Evolutionary conservation across 1,284 basidiomycete genomes (phyloP).

Genomic region (Cryptococcus amylolentus): DNA sequence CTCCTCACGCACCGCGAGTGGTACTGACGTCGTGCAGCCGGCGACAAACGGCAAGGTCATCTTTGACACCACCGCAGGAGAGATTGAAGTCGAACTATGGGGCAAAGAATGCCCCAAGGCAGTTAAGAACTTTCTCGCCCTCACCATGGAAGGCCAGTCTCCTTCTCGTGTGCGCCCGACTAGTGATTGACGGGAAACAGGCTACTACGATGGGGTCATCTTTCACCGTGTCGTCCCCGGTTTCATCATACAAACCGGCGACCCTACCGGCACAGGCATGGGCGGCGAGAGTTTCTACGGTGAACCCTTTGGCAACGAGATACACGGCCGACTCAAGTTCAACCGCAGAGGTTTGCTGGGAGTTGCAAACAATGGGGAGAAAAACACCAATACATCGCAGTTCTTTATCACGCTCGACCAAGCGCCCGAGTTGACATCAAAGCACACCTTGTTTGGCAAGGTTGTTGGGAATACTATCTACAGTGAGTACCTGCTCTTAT

Average conservation of each 20-base stretch:
- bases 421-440: constrained; percentile 81
- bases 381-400: constrained; percentile 80
- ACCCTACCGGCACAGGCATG: constrained; percentile 81
- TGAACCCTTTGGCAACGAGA: constrained; percentile 87
- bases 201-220: constrained; percentile 91
- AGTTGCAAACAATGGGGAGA: constrained; percentile 86
- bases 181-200: constrained; percentile 49
- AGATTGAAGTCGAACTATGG: constrained; percentile 94
- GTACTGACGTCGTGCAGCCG: constrained; percentile 26
- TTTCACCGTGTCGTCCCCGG: constrained; percentile 80
- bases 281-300: constrained; percentile 91
- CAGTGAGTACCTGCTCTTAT: constrained; percentile 58
- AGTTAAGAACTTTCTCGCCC: constrained; percentile 85
- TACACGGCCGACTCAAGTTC: constrained; percentile 74
- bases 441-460: constrained; percentile 78
- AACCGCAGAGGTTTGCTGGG: constrained; percentile 74
- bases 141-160: constrained; percentile 72
- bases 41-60: constrained; percentile 80
- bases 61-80: constrained; percentile 83
- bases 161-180: not conserved
- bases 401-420: constrained; percentile 89
- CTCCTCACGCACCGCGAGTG: not conserved
- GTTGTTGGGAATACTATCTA: constrained; percentile 67
- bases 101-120: constrained; percentile 90
- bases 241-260: constrained; percentile 94